These are phyloP conservation scores for Novymonas esmeraldas DNA, from an alignment of 208 protist genomes.

Conservation along the genomic window DNA sequence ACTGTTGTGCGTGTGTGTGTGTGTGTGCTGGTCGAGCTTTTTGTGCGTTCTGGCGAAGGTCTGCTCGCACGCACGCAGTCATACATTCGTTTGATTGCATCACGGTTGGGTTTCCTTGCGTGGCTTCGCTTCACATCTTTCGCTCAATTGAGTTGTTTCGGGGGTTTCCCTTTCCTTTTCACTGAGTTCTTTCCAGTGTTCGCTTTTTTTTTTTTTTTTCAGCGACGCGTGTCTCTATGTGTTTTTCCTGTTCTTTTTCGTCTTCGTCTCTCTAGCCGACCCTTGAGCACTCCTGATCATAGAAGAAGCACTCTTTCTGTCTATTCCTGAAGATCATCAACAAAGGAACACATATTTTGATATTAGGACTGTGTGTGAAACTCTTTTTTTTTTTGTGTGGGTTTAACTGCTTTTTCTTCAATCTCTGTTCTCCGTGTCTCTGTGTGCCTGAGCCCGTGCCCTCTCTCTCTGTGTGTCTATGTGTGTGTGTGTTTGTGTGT, in stretches of 20 bases:
- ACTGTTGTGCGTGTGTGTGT: no score
- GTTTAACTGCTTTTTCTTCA: background rate
- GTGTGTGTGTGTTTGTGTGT: background rate
- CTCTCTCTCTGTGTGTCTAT: background rate
- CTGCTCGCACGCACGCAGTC: no score
- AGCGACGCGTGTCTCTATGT: background rate
- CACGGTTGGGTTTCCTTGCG: no score
- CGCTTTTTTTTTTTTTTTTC: constrained; percentile 1
- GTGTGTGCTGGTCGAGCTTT: no score
- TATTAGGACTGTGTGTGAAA: constrained; percentile 10
- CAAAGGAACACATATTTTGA: background rate
- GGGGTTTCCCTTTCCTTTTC: background rate
- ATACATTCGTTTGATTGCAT: no score
- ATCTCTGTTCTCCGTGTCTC: background rate
- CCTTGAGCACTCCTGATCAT: no score
- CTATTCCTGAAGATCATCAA: constrained; percentile 2
- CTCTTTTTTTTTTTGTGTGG: background rate
- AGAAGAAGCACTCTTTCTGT: no score
- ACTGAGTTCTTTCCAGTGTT: background rate
- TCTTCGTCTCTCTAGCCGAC: background rate
- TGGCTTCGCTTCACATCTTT: no score
- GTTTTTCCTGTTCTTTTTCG: background rate
- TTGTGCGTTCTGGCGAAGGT: no score
- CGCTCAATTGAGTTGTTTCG: no score
- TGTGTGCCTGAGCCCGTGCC: no score